phyloP scores from a whole-genome alignment of 306 rosid genomes.

The Senna siamea region DNA sequence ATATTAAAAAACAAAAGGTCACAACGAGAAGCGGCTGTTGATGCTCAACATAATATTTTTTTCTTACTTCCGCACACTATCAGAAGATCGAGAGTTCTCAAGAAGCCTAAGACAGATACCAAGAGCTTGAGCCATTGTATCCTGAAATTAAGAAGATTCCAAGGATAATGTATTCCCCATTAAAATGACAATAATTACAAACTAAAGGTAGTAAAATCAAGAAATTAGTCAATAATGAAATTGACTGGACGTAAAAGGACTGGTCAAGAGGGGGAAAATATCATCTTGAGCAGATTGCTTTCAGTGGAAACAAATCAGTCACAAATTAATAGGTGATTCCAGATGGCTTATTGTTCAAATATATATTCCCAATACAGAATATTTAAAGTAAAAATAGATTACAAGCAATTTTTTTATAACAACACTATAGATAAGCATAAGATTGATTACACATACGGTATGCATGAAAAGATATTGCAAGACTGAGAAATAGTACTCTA shows the following conservation, averaged over 20 bases:
- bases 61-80: conserved; percentile 88
- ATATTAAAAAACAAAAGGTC: conserved; percentile 25
- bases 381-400: no score
- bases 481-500: no score
- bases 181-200: neutral
- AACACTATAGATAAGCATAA: no score
- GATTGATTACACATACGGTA: no score
- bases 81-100: conserved; percentile 85
- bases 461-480: no score
- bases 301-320: conserved; percentile 28
- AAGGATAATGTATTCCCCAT: neutral
- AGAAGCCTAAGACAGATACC: conserved; percentile 93
- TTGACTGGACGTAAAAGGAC: neutral
- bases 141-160: conserved; percentile 55
- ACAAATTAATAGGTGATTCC: conserved; percentile 22
- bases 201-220: neutral
- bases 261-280: neutral
- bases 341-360: conserved; percentile 20
- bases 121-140: conserved; percentile 88
- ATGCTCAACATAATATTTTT: conserved; percentile 19
- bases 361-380: no score
- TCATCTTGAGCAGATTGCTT: neutral
- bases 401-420: no score
- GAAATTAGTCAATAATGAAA: neutral
- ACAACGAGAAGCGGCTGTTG: neutral